phyloP scores from a whole-genome alignment of 2,329 filamentous ascomycete genomes.

The Verticillium alfalfae region DNA sequence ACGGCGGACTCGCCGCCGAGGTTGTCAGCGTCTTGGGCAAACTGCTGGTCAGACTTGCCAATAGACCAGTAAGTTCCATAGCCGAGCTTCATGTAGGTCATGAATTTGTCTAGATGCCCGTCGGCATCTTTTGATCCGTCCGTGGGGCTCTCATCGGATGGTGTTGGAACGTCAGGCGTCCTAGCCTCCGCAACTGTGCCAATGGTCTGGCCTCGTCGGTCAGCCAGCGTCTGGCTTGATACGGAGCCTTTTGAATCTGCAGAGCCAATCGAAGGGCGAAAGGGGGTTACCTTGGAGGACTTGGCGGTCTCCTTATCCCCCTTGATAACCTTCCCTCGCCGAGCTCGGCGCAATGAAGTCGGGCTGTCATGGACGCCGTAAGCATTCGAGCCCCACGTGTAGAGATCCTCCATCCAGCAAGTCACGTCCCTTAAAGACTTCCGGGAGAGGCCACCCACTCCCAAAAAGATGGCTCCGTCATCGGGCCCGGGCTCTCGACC shows the following conservation, averaged over 20 bases:
- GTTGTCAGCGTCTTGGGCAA: background rate
- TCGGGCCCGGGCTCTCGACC: slow-evolving; percentile 62
- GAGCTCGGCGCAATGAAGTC: slow-evolving; percentile 53
- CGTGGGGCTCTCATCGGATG: background rate
- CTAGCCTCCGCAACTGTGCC: slow-evolving; percentile 9
- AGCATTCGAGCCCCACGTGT: slow-evolving; percentile 74
- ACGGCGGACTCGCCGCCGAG: background rate
- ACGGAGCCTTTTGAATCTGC: background rate
- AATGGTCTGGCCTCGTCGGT: slow-evolving; percentile 9
- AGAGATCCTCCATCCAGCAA: slow-evolving; percentile 85
- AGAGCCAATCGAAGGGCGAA: slow-evolving; percentile 1
- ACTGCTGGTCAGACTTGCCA: slow-evolving; percentile 5
- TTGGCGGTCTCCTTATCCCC: background rate
- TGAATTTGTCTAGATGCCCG: slow-evolving; percentile 46
- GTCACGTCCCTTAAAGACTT: slow-evolving; percentile 68
- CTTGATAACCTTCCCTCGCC: slow-evolving; percentile 27
- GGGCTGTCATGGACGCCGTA: slow-evolving; percentile 83
- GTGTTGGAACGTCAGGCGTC: background rate
- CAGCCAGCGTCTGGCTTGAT: slow-evolving; percentile 9
- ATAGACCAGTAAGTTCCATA: slow-evolving; percentile 63
- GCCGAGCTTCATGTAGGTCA: slow-evolving; percentile 61
- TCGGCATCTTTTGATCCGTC: slow-evolving; percentile 19
- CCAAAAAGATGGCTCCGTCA: slow-evolving; percentile 84
- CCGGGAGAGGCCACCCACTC: slow-evolving; percentile 66
- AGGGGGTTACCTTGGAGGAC: background rate